phyloP scores from a whole-genome alignment of 2,329 filamentous ascomycete species.

The Leptosphaerulina australis region DNA sequence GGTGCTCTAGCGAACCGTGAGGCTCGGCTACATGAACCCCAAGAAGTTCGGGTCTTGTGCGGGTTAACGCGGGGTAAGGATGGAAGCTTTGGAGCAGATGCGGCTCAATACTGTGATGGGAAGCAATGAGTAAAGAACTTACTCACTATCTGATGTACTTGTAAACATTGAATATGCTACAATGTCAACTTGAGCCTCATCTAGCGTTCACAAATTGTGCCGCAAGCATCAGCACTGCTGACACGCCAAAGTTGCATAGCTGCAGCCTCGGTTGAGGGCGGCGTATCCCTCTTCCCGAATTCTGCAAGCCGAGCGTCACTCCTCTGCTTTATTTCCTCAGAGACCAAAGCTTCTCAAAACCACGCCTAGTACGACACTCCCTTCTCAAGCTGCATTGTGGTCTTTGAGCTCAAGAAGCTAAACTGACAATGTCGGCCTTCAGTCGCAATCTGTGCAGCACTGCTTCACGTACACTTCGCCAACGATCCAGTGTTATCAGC shows the following conservation, averaged over 20 bases:
- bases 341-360: conserved; percentile 29
- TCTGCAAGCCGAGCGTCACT: conserved; percentile 34
- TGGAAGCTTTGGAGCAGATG: not conserved
- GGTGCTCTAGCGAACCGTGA: not conserved
- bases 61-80: conserved; percentile 17
- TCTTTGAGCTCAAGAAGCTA: conserved; percentile 45
- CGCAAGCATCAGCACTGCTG: conserved; percentile 9
- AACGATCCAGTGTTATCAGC: conserved; percentile 40
- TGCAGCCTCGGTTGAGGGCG: conserved; percentile 42
- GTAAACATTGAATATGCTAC: not conserved
- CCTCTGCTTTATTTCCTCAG: conserved; percentile 30
- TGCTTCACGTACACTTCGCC: conserved; percentile 47
- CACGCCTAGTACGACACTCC: conserved; percentile 45
- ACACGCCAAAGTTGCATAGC: conserved; percentile 18
- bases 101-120: not conserved
- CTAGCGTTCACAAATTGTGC: conserved; percentile 4
- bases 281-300: conserved; percentile 35
- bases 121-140: not conserved
- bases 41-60: conserved; percentile 13
- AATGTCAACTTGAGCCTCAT: conserved; percentile 13
- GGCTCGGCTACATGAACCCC: conserved; percentile 7
- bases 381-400: conserved; percentile 40
- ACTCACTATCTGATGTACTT: not conserved
- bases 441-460: conserved; percentile 51
- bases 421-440: conserved; percentile 51